Evolutionary conservation across 495 filamentous ascomycete genomes (phyloP), one percentile per base, ranked within the genome.

Genomic region (Clohesyomyces aquaticus): DNA sequence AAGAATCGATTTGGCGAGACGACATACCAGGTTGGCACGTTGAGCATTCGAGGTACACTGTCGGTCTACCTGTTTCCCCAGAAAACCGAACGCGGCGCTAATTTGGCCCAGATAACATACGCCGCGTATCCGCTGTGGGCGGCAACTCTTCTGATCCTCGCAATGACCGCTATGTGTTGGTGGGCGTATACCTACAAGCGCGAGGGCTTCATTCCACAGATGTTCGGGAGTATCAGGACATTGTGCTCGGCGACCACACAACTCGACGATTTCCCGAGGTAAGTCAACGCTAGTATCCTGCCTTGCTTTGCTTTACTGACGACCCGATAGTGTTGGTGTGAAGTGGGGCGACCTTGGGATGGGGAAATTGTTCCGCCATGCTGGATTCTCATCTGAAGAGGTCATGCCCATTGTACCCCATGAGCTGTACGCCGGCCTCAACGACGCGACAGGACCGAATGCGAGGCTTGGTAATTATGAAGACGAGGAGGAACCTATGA

Each of bases 21-120:
- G 18, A 60, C 28, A 35, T 16, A 8, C 23, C 28, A 16, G 54
- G 21, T 6, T 27, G 61, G 1, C 46, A 55, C n/a, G 28, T 65
- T 19, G 61, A 69, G 27, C 66, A 69, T 48, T 69, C 66, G 10
- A 50, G 53, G 38, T 69, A 64, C 43, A 55, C 53, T 21, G 65
- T 67, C 29, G 47, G 65, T 55, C 21, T 0, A 9, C 38, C 18
- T 45, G n/a, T n/a, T n/a, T n/a, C n/a, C n/a, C n/a, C n/a, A n/a
- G n/a, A n/a, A n/a, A n/a, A n/a, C n/a, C n/a, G n/a, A n/a, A n/a
- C n/a, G n/a, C n/a, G n/a, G n/a, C n/a, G n/a, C n/a, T n/a, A n/a
- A n/a, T n/a, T n/a, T n/a, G n/a, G n/a, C n/a, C n/a, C n/a, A 67
- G 61, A 61, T 69, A 21, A 59, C 56, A n/a, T 69, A 61, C 21